Conservation (phyloP, 2,329 filamentous ascomycete genomes). For the Fusarium sp. region DNA sequence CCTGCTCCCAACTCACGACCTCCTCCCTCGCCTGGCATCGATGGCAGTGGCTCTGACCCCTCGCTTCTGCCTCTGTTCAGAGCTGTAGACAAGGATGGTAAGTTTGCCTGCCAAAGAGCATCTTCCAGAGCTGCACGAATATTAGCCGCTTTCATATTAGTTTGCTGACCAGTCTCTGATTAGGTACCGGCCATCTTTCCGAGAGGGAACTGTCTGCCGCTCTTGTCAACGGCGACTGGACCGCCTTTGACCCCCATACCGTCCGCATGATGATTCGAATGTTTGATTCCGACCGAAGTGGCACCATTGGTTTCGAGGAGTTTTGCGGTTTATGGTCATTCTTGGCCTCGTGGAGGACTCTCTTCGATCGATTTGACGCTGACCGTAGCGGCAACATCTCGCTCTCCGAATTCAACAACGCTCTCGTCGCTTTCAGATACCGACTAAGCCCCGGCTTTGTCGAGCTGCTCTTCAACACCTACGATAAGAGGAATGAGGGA, state of each 20-base stretch:
- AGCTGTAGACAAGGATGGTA: conserved; percentile 88
- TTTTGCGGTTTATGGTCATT: conserved; percentile 98
- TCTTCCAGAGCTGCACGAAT: not conserved
- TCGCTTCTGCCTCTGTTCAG: conserved; percentile 86
- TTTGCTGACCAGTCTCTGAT: conserved; percentile 10
- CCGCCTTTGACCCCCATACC: conserved; percentile 90
- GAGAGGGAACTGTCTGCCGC: conserved; percentile 89
- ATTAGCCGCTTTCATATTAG: not conserved
- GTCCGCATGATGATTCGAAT: conserved; percentile 99
- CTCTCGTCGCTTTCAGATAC: conserved; percentile 93
- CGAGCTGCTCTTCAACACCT: conserved; percentile 85
- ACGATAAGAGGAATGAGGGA: conserved; percentile 79
- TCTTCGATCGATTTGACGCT: conserved; percentile 95
- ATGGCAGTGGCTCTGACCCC: conserved; percentile 57
- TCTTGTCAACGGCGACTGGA: conserved; percentile 96
- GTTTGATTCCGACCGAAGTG: conserved; percentile 93
- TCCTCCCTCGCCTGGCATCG: conserved; percentile 71
- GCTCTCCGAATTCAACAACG: conserved; percentile 87
- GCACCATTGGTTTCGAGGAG: conserved; percentile 92
- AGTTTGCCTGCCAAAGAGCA: conserved; percentile 38
- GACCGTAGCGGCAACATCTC: conserved; percentile 90
- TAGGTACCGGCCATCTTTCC: conserved; percentile 82
- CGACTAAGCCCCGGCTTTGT: conserved; percentile 87
- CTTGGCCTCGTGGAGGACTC: conserved; percentile 89
- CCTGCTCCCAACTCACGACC: conserved; percentile 69